A percentile compares a stretch with the other conserved stretches of the same genome.
Conservation (phyloP, 108 stramenopile species). For the Cyclotella baltica region DNA sequence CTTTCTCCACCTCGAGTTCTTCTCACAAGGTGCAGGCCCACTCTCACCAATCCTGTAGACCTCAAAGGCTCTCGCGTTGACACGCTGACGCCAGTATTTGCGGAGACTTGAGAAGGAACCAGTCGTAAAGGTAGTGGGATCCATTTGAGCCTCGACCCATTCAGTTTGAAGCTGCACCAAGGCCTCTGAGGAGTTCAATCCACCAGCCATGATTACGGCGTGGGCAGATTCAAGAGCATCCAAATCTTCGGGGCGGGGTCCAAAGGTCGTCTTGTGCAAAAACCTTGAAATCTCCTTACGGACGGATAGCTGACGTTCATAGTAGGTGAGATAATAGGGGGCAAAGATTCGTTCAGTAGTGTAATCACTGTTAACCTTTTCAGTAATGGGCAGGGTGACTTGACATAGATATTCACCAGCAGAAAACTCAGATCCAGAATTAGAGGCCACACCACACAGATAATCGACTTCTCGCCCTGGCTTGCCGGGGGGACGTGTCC, state of each 20-base stretch:
- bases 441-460: conserved; percentile 31
- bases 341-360: conserved; percentile 10
- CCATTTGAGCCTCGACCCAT: conserved; percentile 38
- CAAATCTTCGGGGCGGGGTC: conserved; percentile 30
- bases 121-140: conserved; percentile 41
- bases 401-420: conserved; percentile 42
- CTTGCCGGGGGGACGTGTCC: conserved; percentile 38
- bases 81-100: conserved; percentile 45
- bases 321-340: conserved; percentile 43
- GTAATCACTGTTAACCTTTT: conserved; percentile 3
- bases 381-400: conserved; percentile 36
- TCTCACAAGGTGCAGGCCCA: conserved; percentile 45
- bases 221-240: conserved; percentile 30
- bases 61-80: conserved; percentile 42
- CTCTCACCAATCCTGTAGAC: conserved; percentile 47
- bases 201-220: background rate
- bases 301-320: conserved; percentile 17
- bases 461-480: conserved; percentile 5
- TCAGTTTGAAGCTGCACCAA: conserved; percentile 29
- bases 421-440: conserved; percentile 35
- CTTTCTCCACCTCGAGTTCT: conserved; percentile 43
- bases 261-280: conserved; percentile 62
- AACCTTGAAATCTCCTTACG: conserved; percentile 47
- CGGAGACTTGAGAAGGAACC: conserved; percentile 36
- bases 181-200: background rate